Evolutionary conservation across 306 rosid genomes (phyloP).

Genomic region (Argentina anserina): DNA sequence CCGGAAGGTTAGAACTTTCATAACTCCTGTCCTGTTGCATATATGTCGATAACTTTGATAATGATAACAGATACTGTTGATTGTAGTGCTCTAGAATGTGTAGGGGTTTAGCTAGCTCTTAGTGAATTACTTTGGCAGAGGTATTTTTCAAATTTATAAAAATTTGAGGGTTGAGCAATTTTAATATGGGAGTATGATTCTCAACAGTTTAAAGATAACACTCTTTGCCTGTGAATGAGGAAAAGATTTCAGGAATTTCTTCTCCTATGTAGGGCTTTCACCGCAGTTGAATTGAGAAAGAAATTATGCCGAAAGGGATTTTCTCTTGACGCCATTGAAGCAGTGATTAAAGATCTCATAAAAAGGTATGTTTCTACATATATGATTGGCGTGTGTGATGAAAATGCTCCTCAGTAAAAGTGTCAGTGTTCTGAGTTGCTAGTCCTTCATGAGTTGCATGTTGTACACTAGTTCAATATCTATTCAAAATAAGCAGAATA

Average conservation of each 20-base stretch:
- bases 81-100: neutral
- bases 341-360: conserved; percentile 54
- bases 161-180: neutral
- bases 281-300: conserved; percentile 69
- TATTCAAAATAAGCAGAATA: conserved; percentile 1
- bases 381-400: conserved; percentile 1
- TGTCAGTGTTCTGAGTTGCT: neutral
- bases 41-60: neutral
- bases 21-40: neutral
- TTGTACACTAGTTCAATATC: neutral
- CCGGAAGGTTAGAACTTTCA: conserved; percentile 47
- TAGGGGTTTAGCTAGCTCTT: neutral
- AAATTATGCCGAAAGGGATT: conserved; percentile 57
- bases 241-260: conserved; percentile 8
- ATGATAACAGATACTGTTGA: neutral
- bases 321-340: conserved; percentile 51
- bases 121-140: neutral
- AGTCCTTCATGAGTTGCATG: neutral
- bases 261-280: conserved; percentile 60
- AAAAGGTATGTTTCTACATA: conserved; percentile 47
- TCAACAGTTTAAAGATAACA: neutral
- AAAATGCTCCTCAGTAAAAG: conserved; percentile 5
- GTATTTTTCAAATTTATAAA: neutral
- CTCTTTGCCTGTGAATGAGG: conserved; percentile 9
- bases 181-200: neutral